phyloP scores from a whole-genome alignment of 805 yeast genomes.

The Wickerhamiella bombiphila region DNA sequence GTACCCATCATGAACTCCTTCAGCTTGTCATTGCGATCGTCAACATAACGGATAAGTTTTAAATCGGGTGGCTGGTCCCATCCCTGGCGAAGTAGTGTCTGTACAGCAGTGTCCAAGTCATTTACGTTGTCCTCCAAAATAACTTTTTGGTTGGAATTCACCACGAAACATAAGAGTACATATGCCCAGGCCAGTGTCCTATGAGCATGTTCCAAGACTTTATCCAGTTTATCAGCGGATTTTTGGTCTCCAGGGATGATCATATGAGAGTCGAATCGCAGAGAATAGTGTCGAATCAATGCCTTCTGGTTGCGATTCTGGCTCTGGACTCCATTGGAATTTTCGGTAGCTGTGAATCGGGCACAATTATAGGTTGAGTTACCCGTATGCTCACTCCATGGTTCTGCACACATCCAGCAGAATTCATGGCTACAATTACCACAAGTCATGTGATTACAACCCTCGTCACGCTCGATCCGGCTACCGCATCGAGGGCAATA shows the following conservation, averaged over 20 bases:
- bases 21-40: constrained; percentile 25
- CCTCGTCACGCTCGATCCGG: constrained; percentile 83
- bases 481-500: constrained; percentile 72
- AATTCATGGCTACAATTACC: constrained; percentile 61
- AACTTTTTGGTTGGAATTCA: constrained; percentile 33
- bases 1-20: constrained; percentile 20
- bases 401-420: constrained; percentile 83
- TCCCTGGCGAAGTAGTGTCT: too few relatives aligned
- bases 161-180: constrained; percentile 59
- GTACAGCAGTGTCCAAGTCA: constrained; percentile 43
- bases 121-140: constrained; percentile 62
- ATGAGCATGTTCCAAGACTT: constrained; percentile 50
- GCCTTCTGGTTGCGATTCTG: constrained; percentile 5
- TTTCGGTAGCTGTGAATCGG: constrained; percentile 12
- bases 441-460: constrained; percentile 95
- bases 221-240: neutral
- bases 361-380: constrained; percentile 48
- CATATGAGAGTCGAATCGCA: neutral
- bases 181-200: constrained; percentile 82
- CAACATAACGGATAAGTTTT: constrained; percentile 43
- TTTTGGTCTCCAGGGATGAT: too few relatives aligned
- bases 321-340: constrained; percentile 3
- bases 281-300: constrained; percentile 4
- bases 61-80: too few relatives aligned
- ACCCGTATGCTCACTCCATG: constrained; percentile 58